These are phyloP conservation scores for Solanum verrucosum DNA, from an alignment of 257 asterid genomes.

Conservation along the genomic window DNA sequence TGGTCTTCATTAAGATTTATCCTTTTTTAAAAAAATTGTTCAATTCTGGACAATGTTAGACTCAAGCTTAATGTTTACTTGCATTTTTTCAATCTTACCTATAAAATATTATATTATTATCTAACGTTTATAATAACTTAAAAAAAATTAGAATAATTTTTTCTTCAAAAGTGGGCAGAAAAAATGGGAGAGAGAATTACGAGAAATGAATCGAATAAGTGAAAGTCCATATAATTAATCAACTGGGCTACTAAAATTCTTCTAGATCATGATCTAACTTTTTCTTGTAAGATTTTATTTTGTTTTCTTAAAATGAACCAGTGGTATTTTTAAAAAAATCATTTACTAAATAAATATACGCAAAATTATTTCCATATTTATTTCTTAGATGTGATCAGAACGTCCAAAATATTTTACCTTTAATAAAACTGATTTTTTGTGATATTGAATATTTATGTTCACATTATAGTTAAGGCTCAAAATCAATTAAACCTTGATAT, in stretches of 20 bases:
- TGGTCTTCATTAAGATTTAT: too few relatives aligned
- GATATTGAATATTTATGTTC: background rate
- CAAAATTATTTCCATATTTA: background rate
- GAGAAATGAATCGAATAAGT: background rate
- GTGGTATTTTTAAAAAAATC: background rate
- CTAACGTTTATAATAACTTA: background rate
- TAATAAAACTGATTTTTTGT: background rate
- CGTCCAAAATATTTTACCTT: background rate
- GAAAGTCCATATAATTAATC: background rate
- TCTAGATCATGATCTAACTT: background rate
- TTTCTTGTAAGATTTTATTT: background rate
- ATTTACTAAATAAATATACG: background rate
- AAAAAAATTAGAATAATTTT: background rate
- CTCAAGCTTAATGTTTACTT: background rate
- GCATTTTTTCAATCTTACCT: background rate
- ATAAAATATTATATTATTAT: background rate
- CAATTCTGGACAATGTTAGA: too few relatives aligned
- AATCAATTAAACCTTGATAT: background rate
- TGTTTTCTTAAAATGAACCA: background rate
- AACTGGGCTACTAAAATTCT: accelerated
- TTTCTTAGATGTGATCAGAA: background rate
- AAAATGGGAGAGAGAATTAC: background rate
- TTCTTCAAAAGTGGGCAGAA: background rate
- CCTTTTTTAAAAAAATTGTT: background rate
- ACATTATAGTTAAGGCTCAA: background rate